Evolutionary conservation across 2,329 filamentous ascomycete genomes (phyloP), one percentile per base, ranked within the genome.

Genomic region (Trichoderma sp.): DNA sequence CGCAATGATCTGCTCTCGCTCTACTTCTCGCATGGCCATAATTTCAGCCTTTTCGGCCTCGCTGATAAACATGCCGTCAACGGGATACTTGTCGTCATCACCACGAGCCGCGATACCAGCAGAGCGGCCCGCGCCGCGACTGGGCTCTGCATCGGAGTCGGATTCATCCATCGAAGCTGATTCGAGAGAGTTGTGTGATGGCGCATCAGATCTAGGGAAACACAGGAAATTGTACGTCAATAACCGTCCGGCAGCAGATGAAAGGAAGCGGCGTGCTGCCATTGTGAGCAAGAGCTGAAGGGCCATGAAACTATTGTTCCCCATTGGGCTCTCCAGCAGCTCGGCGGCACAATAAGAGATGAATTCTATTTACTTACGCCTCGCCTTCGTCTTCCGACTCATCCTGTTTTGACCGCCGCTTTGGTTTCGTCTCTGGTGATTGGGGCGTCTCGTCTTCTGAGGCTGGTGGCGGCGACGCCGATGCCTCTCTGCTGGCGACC

Each of bases 91-190:
- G 76, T 90, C 87, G 66, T 87, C 86, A 68, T 89, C 86, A 61
- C 88, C 86, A 59, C 85, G 85, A 53, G 83, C 82, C 29, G 79
- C 72, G 80, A 79, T 74, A 74, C 76, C 82, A 52, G 80, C 72
- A 79, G 79, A 74, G 72, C 76, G 81, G 72, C 71, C 71, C 19
- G 43, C 66, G 60, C 69, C 72, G 79, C 63, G 86, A 82, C 67
- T 85, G 81, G 69, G 84, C 82, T 83, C 82, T 53, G 77, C 80
- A 37, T 83, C 82, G 19, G 92, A 93, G 72, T 93, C 91, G 57
- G 92, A 96, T 79, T 96, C 92, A 70, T 95, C 93, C 93, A 97
- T 97, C 27, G 92, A 91, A 27, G 90, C 94, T 13, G 94, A 97
- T 75, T 91, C 87, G 64, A 92, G 87, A 6, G 93, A 97, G 77